A percentile compares a stretch with the other conserved stretches of the same genome.
phyloP scores from a whole-genome alignment of 345 rosid species.

The Streptanthus diversifolius region DNA sequence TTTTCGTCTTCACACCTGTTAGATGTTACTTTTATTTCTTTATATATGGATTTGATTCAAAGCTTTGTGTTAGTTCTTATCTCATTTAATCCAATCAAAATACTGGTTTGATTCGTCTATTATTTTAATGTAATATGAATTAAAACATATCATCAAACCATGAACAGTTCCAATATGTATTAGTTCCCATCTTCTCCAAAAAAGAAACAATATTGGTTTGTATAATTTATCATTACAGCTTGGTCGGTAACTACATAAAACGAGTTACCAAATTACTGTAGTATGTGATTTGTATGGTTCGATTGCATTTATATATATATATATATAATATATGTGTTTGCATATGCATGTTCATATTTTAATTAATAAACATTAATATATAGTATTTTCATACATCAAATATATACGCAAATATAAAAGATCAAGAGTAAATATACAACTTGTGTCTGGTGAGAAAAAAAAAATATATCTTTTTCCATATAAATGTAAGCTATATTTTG shows the following conservation, averaged over 20 bases:
- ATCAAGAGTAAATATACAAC: neutral
- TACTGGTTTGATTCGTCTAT: neutral
- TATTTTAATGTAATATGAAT: neutral
- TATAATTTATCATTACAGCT: neutral
- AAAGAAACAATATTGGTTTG: neutral
- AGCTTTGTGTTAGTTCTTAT: slow-evolving; percentile 23
- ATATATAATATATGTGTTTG: neutral
- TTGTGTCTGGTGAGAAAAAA: neutral
- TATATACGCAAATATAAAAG: neutral
- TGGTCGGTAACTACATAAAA: neutral
- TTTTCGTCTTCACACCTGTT: slow-evolving; percentile 16
- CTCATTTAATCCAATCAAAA: slow-evolving; percentile 24
- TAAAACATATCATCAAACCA: neutral
- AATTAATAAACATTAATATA: neutral
- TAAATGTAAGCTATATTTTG: neutral
- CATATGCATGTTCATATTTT: neutral
- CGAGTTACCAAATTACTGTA: neutral
- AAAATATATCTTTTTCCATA: neutral
- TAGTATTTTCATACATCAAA: neutral
- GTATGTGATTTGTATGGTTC: neutral
- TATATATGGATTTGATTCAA: slow-evolving; percentile 13
- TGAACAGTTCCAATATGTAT: neutral
- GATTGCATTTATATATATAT: neutral
- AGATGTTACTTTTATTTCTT: neutral
- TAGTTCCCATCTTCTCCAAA: neutral